Evolutionary conservation across 2,329 filamentous ascomycete species (phyloP), one percentile per base, ranked within the genome.

Genomic region (Xylariaceae sp.): DNA sequence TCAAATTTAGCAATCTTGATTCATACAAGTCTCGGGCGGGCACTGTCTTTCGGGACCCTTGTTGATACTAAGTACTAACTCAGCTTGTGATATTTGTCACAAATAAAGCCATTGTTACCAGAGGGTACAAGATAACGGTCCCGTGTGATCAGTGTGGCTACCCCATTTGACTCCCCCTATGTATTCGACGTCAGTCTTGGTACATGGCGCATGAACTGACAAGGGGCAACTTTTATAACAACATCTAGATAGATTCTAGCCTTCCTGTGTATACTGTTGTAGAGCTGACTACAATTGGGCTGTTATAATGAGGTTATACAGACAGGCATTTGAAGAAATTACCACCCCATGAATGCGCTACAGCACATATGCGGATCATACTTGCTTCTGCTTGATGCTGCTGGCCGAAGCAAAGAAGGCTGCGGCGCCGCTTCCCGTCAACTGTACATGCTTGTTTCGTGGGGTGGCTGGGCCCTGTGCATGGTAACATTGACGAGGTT

Each of bases 311-410:
- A 60, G 60, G 60, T 55, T 60, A 63, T 67, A 69, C 62, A 62
- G 53, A 49, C 53, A 65, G 60, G 59, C 62, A 64, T 67, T 46
- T 58, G 37, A 29, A 9, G 39, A 65, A 49, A 67, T 69, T 65
- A 62, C 62, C 62, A 66, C 64, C 50, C 50, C 44, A 55, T 57
- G 53, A 60, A 58, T 36, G 39, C 46, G 45, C 44, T 36, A 54
- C 40, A 63, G 60, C 69, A 71, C 67, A 73, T 73, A 76, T 76
- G 73, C 75, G 71, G 69, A 76, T 71, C 75, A 76, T 76, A 76
- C 72, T 71, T 76, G 74, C 73, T 71, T 75, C 69, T 69, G 66
- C 65, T 68, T 66, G 55, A 59, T 64, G 63, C 62, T 67, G 56
- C 51, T 59, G 39, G 40, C 53, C 60, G 64, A 62, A 62, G 58